Percentiles rank a stretch among this genome's conserved stretches.
Evolutionary conservation across 805 yeast species (phyloP).

Genomic region (Brettanomyces naardenensis): DNA sequence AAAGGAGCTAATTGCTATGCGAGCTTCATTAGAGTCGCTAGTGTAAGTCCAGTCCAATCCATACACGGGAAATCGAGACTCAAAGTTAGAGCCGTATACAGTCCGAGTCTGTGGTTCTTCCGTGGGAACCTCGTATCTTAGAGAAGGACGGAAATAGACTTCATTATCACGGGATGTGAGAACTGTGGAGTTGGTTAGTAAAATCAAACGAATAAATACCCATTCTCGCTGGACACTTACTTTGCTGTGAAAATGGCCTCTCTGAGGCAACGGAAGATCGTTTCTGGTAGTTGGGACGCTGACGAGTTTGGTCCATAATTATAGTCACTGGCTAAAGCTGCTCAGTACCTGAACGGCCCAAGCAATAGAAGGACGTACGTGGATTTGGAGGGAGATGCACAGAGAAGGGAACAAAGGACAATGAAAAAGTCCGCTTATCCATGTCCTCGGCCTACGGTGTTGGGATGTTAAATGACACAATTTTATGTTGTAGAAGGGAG

Average conservation of each 20-base stretch:
- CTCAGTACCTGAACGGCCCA: no score
- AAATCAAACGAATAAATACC: no score
- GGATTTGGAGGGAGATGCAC: no score
- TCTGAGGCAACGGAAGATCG: constrained; percentile 11
- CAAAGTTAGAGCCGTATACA: constrained; percentile 31
- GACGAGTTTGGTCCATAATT: not conserved
- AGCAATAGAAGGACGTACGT: no score
- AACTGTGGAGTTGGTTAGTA: no score
- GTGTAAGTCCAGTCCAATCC: constrained; percentile 44
- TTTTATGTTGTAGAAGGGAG: no score
- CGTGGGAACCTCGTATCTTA: not conserved
- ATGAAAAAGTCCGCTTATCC: no score
- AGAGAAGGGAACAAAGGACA: no score
- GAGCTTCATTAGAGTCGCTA: constrained; percentile 29
- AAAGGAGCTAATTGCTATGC: constrained; percentile 66
- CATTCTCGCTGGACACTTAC: no score
- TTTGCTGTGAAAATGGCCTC: constrained; percentile 9
- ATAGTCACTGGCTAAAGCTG: no score
- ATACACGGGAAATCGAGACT: constrained; percentile 41
- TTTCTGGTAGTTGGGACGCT: constrained; percentile 2
- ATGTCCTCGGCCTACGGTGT: no score
- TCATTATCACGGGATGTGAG: not conserved
- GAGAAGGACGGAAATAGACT: not conserved
- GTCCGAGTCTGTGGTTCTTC: not conserved
- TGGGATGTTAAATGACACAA: no score